Percentiles rank a stretch among this genome's conserved stretches.
Evolutionary conservation across 2,329 filamentous ascomycete genomes (phyloP).

Genomic region (Cytospora paraplurivora): DNA sequence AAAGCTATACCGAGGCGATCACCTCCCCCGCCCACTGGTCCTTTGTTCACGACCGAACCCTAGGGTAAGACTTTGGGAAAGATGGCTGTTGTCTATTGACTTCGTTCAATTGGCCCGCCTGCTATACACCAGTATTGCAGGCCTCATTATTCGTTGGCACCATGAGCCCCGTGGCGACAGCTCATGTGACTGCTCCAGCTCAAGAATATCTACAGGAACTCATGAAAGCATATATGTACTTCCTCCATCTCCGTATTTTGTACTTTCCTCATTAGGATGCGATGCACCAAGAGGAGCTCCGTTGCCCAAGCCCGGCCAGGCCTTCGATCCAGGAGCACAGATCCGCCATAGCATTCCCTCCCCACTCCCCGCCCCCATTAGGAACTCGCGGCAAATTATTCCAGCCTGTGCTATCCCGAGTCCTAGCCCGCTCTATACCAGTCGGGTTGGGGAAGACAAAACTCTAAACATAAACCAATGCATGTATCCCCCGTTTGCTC

Average conservation of each 20-base stretch:
- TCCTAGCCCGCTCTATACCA: constrained; percentile 21
- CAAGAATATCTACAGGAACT: constrained; percentile 10
- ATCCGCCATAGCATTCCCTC: constrained; percentile 2
- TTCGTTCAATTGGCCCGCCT: background rate
- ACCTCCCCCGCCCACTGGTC: background rate
- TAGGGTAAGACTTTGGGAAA: background rate
- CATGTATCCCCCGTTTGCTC: constrained; percentile 20
- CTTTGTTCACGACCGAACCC: background rate
- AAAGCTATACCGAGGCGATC: too few species aligned
- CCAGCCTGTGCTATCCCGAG: constrained; percentile 4
- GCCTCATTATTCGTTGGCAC: background rate
- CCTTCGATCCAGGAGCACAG: constrained; percentile 13
- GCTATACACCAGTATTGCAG: background rate
- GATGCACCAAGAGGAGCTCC: background rate
- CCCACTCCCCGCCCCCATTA: too few species aligned
- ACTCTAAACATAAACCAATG: constrained; percentile 16
- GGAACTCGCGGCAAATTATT: background rate
- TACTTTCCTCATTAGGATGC: constrained; percentile 13
- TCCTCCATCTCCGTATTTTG: background rate
- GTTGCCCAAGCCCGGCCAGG: constrained; percentile 1
- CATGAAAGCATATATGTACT: constrained; percentile 5
- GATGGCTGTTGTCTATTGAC: background rate
- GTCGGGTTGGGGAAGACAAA: constrained; percentile 3
- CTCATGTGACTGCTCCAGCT: background rate
- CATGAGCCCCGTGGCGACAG: background rate